Evolutionary conservation across 2,329 filamentous ascomycete genomes (phyloP).

Genomic region (Alternaria triticina): DNA sequence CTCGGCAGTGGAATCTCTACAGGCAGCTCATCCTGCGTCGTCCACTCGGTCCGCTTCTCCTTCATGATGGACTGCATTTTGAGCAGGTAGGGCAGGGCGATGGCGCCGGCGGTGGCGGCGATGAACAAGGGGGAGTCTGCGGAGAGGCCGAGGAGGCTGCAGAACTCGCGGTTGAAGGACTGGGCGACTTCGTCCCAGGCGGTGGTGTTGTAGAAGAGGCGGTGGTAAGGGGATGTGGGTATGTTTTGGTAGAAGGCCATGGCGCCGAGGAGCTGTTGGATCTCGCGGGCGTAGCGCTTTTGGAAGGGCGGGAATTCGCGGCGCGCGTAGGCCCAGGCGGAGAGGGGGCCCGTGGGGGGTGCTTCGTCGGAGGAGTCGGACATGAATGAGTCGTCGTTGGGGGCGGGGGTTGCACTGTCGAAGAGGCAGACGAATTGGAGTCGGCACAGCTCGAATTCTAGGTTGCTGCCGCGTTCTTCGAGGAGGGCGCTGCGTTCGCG

Average conservation of each 20-base stretch:
- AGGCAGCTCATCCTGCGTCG: conserved; percentile 85
- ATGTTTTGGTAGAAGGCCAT: conserved; percentile 82
- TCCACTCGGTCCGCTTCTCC: conserved; percentile 93
- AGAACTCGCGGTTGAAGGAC: conserved; percentile 95
- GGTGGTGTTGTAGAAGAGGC: conserved; percentile 74
- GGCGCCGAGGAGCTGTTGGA: conserved; percentile 80
- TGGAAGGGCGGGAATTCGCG: conserved; percentile 77
- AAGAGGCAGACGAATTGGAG: conserved; percentile 92
- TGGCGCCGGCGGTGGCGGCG: conserved; percentile 88
- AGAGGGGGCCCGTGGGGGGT: conserved; percentile 56
- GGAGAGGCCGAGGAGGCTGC: conserved; percentile 85
- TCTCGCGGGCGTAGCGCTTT: conserved; percentile 75
- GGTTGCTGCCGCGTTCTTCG: conserved; percentile 83
- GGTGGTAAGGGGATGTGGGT: conserved; percentile 75
- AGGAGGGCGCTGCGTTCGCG: conserved; percentile 71
- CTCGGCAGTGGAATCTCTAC: conserved; percentile 72
- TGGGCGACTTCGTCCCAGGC: conserved; percentile 83
- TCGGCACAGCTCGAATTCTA: conserved; percentile 93
- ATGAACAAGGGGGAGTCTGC: conserved; percentile 93
- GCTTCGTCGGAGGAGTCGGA: conserved; percentile 29
- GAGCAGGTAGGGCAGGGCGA: conserved; percentile 85
- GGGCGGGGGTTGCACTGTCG: conserved; percentile 20
- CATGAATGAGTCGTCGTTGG: conserved; percentile 56
- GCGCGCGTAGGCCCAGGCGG: conserved; percentile 78
- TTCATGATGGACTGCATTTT: conserved; percentile 90